Base-by-base conservation (phyloP, 2,329 filamentous ascomycete species). In the Ambrosiella xylebori region DNA sequence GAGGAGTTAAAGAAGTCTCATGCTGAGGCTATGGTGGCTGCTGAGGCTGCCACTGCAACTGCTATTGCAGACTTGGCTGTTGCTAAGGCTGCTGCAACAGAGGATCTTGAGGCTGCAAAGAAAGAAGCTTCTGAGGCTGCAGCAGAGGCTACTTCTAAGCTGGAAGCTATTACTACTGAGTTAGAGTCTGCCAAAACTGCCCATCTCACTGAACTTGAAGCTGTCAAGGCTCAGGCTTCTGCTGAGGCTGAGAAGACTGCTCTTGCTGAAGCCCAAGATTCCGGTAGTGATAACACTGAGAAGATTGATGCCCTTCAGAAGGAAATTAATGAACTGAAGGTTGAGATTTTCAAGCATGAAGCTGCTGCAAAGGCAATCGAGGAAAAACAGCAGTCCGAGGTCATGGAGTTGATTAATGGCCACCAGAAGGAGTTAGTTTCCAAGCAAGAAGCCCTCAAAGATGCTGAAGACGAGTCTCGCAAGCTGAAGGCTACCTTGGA, bases 251-350 rank as follows among this genome's bases (percentile, higher is more conserved):
- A 77, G 60, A 68, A 73, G 41, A 66, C 67, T 19, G 66, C 70
- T 57, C 71, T 76, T 61, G 67, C 69, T 3, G 71, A 76, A 58
- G 67, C 69, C 12, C 64, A 74, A 54, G 70, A 73, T 56, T 66
- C 69, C 1, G 51, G 56, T 8, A 49, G 55, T 27, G 55, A 27
- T 38, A 55, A 40, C 7, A 39, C 82, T 61, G 76, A 79, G 57
- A 67, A 78, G 67, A 71, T 84, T 38, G 74, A 79, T 17, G 74
- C 76, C 45, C 66, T 82, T 56, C 71, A 71, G 1, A 64, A 65
- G 6, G 65, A 69, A 47, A 63, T 65, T 45, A 63, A 65, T 47
- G 65, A 69, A 61, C 65, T 69, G 52, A 64, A 69, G 62, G 62
- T 35, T 7, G 50, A 54, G 38, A 60, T 60, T 6, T 41, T 55